These are phyloP conservation scores for Austropuccinia psidii DNA, from an alignment of 1,284 basidiomycete genomes.

Conservation along the genomic window DNA sequence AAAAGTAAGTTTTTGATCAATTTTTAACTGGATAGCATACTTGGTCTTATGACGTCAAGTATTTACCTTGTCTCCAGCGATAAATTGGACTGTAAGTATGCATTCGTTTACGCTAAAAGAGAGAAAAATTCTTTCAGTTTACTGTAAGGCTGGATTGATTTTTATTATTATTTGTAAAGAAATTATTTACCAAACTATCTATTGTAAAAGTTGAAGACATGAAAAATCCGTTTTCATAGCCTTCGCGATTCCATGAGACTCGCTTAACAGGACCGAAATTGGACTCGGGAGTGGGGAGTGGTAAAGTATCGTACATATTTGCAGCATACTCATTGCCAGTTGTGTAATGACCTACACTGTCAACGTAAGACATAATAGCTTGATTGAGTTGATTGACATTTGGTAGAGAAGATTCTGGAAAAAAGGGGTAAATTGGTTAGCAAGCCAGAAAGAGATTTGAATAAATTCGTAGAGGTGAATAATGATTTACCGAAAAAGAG, in stretches of 20 bases:
- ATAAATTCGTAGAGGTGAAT: neutral
- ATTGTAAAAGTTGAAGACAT: conserved; percentile 1
- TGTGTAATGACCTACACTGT: neutral
- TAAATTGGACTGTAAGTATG: conserved; percentile 27
- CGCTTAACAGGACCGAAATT: neutral
- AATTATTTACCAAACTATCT: neutral
- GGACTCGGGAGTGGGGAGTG: neutral
- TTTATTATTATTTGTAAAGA: neutral
- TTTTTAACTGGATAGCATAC: neutral
- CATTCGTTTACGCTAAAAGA: conserved; percentile 13
- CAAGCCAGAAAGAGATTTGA: neutral
- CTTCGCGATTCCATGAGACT: conserved; percentile 13
- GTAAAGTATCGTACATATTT: conserved; percentile 13
- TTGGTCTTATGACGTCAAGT: neutral
- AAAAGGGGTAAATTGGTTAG: neutral
- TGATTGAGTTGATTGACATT: neutral
- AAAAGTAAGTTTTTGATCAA: neutral
- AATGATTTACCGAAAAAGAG: conserved; percentile 8
- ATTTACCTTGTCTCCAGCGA: conserved; percentile 27
- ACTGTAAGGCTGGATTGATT: neutral
- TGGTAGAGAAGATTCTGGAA: conserved; percentile 9
- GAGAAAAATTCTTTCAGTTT: neutral
- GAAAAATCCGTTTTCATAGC: neutral
- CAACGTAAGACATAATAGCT: neutral
- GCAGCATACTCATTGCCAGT: neutral